Percentiles rank a stretch among this genome's conserved stretches.
These are phyloP conservation scores for Xylariaceae sp. DNA, from an alignment of 2,329 filamentous ascomycete species.

Conservation along the genomic window DNA sequence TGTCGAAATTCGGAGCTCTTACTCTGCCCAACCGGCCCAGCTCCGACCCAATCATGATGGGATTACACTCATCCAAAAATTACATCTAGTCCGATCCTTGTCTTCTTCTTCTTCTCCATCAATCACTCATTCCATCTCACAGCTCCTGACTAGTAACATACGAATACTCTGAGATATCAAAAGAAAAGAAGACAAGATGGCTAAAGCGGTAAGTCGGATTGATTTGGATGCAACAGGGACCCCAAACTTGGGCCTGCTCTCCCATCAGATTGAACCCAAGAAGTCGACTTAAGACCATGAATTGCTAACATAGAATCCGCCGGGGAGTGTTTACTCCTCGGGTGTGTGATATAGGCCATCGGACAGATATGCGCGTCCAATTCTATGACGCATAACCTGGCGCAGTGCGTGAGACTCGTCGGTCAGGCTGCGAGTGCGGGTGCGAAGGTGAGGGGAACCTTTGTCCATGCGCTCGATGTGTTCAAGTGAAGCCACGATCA, in stretches of 20 bases:
- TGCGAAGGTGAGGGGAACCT: slow-evolving; percentile 57
- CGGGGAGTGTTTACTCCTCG: not conserved
- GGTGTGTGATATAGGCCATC: slow-evolving; percentile 57
- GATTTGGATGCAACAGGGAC: not conserved
- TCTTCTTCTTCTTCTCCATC: not conserved
- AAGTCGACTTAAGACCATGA: too few species aligned
- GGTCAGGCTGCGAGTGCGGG: slow-evolving; percentile 68
- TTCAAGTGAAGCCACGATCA: too few species aligned
- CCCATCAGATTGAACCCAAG: too few species aligned
- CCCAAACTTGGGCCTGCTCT: too few species aligned
- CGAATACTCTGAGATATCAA: too few species aligned
- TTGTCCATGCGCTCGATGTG: too few species aligned
- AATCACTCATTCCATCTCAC: not conserved
- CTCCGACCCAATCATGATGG: not conserved
- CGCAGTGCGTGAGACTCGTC: slow-evolving; percentile 68
- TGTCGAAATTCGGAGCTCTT: too few species aligned
- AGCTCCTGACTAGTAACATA: not conserved
- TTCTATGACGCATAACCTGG: slow-evolving; percentile 71
- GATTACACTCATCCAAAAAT: not conserved
- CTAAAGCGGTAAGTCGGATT: slow-evolving; percentile 24
- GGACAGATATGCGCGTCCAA: slow-evolving; percentile 86
- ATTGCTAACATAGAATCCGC: too few species aligned
- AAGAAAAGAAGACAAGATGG: slow-evolving; percentile 17
- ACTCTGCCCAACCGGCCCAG: too few species aligned
- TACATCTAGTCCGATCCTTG: not conserved